Conservation (phyloP, 2,329 filamentous ascomycete genomes). For the Sclerotinia minor region DNA sequence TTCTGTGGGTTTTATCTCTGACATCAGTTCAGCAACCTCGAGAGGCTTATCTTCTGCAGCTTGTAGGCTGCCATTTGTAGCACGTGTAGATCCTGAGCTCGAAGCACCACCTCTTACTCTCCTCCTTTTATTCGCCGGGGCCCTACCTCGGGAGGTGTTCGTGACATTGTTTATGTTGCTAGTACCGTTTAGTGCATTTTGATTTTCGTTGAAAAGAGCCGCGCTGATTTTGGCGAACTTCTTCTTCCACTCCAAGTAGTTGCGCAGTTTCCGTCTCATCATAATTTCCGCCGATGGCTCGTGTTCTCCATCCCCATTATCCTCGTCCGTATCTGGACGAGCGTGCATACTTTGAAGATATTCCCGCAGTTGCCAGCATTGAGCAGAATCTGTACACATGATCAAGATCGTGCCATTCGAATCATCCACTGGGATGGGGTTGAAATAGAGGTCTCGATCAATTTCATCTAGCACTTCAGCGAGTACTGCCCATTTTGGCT, state of each 20-base stretch:
- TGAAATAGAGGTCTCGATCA: constrained; percentile 84
- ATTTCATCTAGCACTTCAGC: constrained; percentile 94
- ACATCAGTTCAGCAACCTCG: constrained; percentile 80
- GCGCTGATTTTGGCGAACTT: constrained; percentile 85
- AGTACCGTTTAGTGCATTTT: constrained; percentile 70
- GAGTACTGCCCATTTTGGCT: constrained; percentile 88
- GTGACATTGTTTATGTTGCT: constrained; percentile 52
- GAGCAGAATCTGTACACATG: constrained; percentile 89
- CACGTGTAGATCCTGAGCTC: constrained; percentile 59
- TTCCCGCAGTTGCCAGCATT: constrained; percentile 84
- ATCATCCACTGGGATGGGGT: constrained; percentile 72
- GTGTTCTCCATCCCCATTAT: constrained; percentile 51
- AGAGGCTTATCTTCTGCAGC: constrained; percentile 79
- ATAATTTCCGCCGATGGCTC: constrained; percentile 78
- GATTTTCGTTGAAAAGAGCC: constrained; percentile 75
- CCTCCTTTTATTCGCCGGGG: constrained; percentile 81
- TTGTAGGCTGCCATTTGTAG: constrained; percentile 71
- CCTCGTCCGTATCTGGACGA: constrained; percentile 49
- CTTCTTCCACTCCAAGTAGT: constrained; percentile 87
- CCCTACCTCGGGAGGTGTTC: constrained; percentile 54
- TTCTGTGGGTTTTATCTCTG: constrained; percentile 79
- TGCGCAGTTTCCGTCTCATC: constrained; percentile 83
- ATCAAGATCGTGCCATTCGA: constrained; percentile 91
- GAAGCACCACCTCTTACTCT: constrained; percentile 76
- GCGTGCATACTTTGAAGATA: constrained; percentile 90